A percentile compares a stretch with the other conserved stretches of the same genome.
Conservation (phyloP, 805 yeast species). For the Hanseniaspora singularis region DNA sequence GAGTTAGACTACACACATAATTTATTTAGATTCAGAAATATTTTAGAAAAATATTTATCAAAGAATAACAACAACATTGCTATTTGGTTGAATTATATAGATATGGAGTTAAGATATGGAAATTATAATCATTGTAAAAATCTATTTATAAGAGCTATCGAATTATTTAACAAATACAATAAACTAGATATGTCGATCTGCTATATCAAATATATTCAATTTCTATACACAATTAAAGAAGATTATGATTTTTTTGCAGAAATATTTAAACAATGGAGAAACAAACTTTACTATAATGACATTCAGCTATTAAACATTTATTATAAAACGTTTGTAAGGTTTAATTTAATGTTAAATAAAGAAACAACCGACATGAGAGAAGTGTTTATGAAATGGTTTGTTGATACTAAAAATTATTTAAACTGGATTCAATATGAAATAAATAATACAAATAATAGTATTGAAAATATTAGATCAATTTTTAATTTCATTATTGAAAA, state of each 20-base stretch:
- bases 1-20: slow-evolving; percentile 67
- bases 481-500: neutral
- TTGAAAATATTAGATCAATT: neutral
- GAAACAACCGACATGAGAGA: too few relatives aligned
- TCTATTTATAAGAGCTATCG: slow-evolving; percentile 62
- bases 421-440: slow-evolving; percentile 2
- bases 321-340: slow-evolving; percentile 5
- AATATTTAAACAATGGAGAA: neutral
- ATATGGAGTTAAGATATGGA: slow-evolving; percentile 56
- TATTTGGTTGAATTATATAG: slow-evolving; percentile 75
- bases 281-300: neutral
- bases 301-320: neutral
- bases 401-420: neutral
- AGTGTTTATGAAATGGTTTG: slow-evolving; percentile 11
- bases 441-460: neutral
- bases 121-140: slow-evolving; percentile 84
- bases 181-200: slow-evolving; percentile 72
- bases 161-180: slow-evolving; percentile 42
- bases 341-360: too few relatives aligned
- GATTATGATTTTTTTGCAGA: neutral
- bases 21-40: slow-evolving; percentile 64
- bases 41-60: slow-evolving; percentile 76
- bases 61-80: slow-evolving; percentile 68
- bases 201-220: slow-evolving; percentile 65
- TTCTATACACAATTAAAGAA: slow-evolving; percentile 29